Evolutionary conservation across 805 yeast genomes (phyloP).

Genomic region (Wickerhamiella sergipiensis): DNA sequence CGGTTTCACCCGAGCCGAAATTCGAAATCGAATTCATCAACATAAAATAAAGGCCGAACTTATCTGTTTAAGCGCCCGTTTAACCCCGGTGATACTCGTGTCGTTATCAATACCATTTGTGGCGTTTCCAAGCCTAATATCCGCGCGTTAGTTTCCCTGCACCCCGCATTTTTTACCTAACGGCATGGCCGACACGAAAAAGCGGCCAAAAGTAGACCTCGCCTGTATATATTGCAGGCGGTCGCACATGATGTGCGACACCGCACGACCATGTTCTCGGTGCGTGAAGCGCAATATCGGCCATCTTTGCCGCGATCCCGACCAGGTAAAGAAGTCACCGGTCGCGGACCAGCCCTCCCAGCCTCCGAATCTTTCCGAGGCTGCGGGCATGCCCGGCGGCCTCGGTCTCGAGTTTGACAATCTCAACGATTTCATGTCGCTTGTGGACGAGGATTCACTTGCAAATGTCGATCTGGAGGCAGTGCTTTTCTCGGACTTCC

Average conservation of each 20-base stretch:
- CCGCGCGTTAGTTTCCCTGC: background rate
- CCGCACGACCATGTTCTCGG: conserved; percentile 58
- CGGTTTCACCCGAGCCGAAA: too few species aligned
- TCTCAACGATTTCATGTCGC: conserved; percentile 11
- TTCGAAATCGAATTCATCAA: too few species aligned
- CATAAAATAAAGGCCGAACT: too few species aligned
- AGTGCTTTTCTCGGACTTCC: background rate
- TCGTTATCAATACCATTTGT: too few species aligned
- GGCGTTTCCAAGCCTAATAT: too few species aligned
- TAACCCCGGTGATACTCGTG: too few species aligned
- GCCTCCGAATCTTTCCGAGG: background rate
- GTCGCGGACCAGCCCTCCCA: background rate
- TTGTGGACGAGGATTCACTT: conserved; percentile 12
- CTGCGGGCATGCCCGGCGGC: background rate
- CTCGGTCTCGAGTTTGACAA: background rate
- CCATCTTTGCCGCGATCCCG: conserved; percentile 58
- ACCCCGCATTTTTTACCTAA: conserved; percentile 1
- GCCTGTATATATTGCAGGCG: conserved; percentile 90
- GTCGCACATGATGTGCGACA: conserved; percentile 90
- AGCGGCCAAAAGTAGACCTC: conserved; percentile 19
- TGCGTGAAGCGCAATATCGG: conserved; percentile 81
- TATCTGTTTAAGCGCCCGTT: too few species aligned
- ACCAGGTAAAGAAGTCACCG: background rate
- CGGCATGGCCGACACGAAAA: background rate
- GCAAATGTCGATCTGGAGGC: conserved; percentile 5